Conservation (phyloP, 768 basidiomycete species). For the Inosperma sp. region DNA sequence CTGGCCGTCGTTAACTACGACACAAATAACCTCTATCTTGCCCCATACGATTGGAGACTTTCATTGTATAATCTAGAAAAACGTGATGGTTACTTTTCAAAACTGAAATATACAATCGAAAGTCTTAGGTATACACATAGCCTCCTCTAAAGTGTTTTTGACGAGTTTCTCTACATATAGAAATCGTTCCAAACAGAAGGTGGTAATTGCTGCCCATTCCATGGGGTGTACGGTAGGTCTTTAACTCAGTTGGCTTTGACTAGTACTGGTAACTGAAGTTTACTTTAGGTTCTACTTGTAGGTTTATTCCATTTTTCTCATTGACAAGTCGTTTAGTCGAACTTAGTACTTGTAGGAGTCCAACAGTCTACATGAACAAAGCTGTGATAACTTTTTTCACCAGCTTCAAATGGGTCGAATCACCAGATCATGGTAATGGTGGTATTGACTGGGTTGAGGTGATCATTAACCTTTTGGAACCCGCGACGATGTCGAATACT, state of each 20-base stretch:
- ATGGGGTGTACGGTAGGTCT: slow-evolving; percentile 75
- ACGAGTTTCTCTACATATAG: slow-evolving; percentile 31
- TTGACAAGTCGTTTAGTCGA: neutral
- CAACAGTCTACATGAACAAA: neutral
- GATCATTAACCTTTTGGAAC: slow-evolving; percentile 9
- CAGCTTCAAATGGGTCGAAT: slow-evolving; percentile 97
- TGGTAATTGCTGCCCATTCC: slow-evolving; percentile 80
- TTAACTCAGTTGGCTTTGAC: neutral
- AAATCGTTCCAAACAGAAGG: slow-evolving; percentile 65
- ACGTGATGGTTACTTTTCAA: slow-evolving; percentile 85
- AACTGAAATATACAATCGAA: slow-evolving; percentile 77
- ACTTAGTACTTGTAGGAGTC: slow-evolving; percentile 77
- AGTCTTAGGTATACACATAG: slow-evolving; percentile 52
- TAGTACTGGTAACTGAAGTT: neutral
- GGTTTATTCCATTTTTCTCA: slow-evolving; percentile 18
- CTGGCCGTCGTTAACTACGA: slow-evolving; percentile 91
- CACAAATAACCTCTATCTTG: slow-evolving; percentile 79
- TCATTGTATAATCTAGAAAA: slow-evolving; percentile 90
- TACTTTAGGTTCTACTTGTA: slow-evolving; percentile 46
- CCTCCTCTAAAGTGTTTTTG: neutral
- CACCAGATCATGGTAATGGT: slow-evolving; percentile 72
- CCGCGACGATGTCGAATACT: slow-evolving; percentile 3
- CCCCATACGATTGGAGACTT: slow-evolving; percentile 88
- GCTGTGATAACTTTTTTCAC: neutral
- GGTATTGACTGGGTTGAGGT: slow-evolving; percentile 92